Percentiles rank a stretch among this genome's conserved stretches.
Evolutionary conservation across 148 eudicot species (phyloP).

Genomic region (Camellia granthamiana): DNA sequence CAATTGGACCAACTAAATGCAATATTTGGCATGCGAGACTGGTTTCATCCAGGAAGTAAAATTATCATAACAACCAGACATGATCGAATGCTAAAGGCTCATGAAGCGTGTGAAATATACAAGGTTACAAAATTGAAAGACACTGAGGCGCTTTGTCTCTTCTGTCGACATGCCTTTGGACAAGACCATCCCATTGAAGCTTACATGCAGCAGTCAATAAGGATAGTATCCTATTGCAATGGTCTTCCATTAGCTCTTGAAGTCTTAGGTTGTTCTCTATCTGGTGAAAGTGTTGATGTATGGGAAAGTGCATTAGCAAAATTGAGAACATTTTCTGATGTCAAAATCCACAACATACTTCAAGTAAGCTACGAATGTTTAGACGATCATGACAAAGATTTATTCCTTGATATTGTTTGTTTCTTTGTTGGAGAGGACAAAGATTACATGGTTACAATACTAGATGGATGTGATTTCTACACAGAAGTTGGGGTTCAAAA

Average conservation of each 20-base stretch:
- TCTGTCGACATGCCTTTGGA: conserved; percentile 6
- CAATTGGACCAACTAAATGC: background rate
- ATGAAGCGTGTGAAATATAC: background rate
- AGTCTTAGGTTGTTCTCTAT: conserved; percentile 10
- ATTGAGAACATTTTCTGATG: background rate
- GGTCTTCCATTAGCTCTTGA: conserved; percentile 19
- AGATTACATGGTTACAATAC: background rate
- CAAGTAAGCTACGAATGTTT: too few species aligned
- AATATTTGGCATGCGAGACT: background rate
- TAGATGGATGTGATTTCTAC: background rate
- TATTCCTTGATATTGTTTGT: too few species aligned
- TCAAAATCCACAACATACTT: background rate
- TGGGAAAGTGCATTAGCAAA: background rate
- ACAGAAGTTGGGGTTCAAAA: too few species aligned
- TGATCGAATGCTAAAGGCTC: background rate
- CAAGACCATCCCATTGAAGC: conserved; percentile 9
- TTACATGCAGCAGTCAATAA: conserved; percentile 7
- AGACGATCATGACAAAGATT: background rate
- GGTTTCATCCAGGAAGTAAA: background rate
- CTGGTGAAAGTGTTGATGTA: background rate
- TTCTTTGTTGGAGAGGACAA: background rate
- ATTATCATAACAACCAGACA: background rate
- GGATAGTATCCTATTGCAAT: background rate
- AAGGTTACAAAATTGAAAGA: background rate
- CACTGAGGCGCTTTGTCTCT: background rate